Base-by-base conservation (phyloP, 192 early-diverging fungal genomes). In the Coemansia sp. region DNA sequence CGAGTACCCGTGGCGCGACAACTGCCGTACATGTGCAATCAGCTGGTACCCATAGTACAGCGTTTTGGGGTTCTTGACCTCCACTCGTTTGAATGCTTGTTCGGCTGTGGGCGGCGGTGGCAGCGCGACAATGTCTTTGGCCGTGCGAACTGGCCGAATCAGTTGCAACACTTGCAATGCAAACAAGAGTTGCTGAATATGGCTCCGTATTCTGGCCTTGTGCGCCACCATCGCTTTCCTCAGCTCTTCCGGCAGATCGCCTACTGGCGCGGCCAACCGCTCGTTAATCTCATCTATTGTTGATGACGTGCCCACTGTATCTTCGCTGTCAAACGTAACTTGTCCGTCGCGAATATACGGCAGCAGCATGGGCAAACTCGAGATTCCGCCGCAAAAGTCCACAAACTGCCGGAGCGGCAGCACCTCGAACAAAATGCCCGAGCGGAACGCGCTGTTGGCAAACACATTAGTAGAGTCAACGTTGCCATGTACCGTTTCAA, bases 1-100 rank as follows among this genome's bases (percentile, higher is more conserved):
- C 48, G 19, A 49, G 45, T 67, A 70, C 1, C 74, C 74, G 9
- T 64, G 39, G n/a, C 43, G 25, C 12, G 39, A 65, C 22, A 80
- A 49, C 25, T 74, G 23, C 2, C 72, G 78, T 14, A 62, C 65
- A 39, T 59, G 61, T 21, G 72, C 48, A 11, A 71, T 43, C 32
- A 80, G 47, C 69, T 80, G 78, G 39, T 75, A 80, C 21, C 65
- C 69, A 21, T 65, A 57, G 8, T 27, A 39, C 3, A 71, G 10
- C 2, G 52, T 4, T 35, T 35, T 66, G 11, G 65, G 55, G 37
- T 49, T 59, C 3, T 35, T 37, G 8, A 64, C 9, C 1, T 17
- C 9, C 11, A 57, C 24, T 15, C 58, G 43, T 0, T 12, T 15
- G 47, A 76, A 76, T 4, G 58, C 58, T 39, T 72, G 67, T 23